These are phyloP conservation scores for Meripilus lineatus DNA, from an alignment of 1,284 basidiomycete species.

Conservation along the genomic window DNA sequence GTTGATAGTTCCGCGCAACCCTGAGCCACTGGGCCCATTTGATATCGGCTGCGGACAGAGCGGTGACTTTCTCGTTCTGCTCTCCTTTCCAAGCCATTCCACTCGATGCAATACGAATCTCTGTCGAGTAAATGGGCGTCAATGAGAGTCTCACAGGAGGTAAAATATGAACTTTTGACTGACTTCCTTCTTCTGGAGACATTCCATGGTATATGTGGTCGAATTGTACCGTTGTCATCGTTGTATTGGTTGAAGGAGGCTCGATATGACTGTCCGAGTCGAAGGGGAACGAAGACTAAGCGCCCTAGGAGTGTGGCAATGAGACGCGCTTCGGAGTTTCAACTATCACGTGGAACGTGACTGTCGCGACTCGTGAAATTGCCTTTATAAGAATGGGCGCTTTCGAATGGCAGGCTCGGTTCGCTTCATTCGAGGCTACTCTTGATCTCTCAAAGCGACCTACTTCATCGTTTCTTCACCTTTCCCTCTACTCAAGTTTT, in stretches of 20 bases:
- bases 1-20: conserved; percentile 89
- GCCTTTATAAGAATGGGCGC: no score
- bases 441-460: no score
- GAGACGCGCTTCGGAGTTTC: conserved; percentile 29
- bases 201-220: conserved; percentile 80
- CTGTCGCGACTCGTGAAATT: neutral
- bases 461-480: no score
- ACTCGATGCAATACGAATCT: conserved; percentile 82
- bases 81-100: conserved; percentile 92
- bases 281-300: neutral
- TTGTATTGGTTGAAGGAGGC: conserved; percentile 13
- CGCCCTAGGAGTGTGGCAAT: neutral
- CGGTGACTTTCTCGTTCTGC: conserved; percentile 58
- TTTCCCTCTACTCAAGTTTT: no score
- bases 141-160: conserved; percentile 3
- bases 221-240: conserved; percentile 68
- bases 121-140: conserved; percentile 40
- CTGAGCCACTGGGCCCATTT: conserved; percentile 89
- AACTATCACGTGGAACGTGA: conserved; percentile 15
- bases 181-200: conserved; percentile 76
- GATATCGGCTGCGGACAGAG: conserved; percentile 71
- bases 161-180: conserved; percentile 28
- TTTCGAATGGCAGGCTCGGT: no score
- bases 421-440: no score
- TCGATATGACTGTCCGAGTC: neutral